A percentile compares a stretch with the other conserved stretches of the same genome.
Conservation (phyloP, 148 eudicot genomes). For the Diospyros kaki region DNA sequence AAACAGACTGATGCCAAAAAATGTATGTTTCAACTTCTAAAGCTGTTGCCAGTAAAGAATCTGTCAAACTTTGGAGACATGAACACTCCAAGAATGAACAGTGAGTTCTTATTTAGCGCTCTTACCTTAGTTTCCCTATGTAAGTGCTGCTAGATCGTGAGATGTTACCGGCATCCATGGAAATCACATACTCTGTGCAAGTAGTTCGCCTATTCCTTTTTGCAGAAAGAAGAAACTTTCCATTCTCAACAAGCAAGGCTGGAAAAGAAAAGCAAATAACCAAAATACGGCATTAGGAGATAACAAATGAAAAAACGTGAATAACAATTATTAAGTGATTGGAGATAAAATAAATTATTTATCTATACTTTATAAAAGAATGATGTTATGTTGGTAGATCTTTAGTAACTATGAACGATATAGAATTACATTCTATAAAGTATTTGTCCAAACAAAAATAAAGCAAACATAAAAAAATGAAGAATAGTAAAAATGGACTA, state of each 20-base stretch:
- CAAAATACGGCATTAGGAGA: constrained; percentile 7
- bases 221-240: constrained; percentile 92
- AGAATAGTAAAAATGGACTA: no score
- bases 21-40: background rate
- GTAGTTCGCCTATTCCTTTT: constrained; percentile 79
- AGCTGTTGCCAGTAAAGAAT: background rate
- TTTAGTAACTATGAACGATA: no score
- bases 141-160: constrained; percentile 82
- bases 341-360: no score
- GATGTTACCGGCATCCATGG: constrained; percentile 87
- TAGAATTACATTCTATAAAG: no score
- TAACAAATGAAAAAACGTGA: no score
- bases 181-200: constrained; percentile 86
- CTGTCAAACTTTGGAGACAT: background rate
- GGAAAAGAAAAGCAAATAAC: constrained; percentile 20
- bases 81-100: background rate
- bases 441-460: no score
- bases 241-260: constrained; percentile 87
- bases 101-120: background rate
- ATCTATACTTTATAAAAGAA: no score
- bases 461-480: no score
- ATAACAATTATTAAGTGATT: no score
- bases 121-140: constrained; percentile 81
- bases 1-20: background rate
- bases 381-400: no score